Conservation (phyloP, 1,284 basidiomycete genomes). For the Puccinia sorghi region DNA sequence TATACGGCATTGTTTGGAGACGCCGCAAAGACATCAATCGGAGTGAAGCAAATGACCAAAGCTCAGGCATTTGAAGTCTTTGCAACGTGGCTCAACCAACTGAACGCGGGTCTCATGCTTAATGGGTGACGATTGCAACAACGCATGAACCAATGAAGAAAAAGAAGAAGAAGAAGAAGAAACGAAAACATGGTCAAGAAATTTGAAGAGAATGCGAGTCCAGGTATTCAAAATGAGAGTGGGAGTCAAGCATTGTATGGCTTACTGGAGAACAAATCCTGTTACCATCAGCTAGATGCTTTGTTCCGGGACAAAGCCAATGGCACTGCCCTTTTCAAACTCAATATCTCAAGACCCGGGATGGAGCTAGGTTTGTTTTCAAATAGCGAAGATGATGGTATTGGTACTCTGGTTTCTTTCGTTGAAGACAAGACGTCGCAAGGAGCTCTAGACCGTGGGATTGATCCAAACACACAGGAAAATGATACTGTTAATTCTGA, state of each 20-base stretch:
- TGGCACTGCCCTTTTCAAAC: background rate
- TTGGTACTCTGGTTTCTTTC: too few species aligned
- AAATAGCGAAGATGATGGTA: too few species aligned
- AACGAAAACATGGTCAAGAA: background rate
- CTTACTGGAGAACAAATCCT: background rate
- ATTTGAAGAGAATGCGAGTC: background rate
- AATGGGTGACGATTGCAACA: background rate
- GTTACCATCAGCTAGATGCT: constrained; percentile 1
- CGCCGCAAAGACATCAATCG: background rate
- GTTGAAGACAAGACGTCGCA: too few species aligned
- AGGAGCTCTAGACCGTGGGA: too few species aligned
- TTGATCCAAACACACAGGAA: too few species aligned
- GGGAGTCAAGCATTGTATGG: background rate
- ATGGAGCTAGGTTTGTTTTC: too few species aligned
- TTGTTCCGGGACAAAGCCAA: constrained; percentile 4
- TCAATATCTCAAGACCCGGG: background rate
- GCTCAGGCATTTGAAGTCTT: background rate
- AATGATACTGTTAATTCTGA: too few species aligned
- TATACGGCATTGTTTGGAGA: background rate
- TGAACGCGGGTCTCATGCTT: background rate
- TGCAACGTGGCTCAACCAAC: background rate
- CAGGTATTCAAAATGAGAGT: background rate
- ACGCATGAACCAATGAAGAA: background rate
- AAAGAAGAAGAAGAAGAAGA: too few species aligned
- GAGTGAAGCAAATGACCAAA: background rate